A percentile compares a stretch with the other conserved stretches of the same genome.
Evolutionary conservation across 2,329 filamentous ascomycete genomes (phyloP).

Genomic region (Epichloe gansuensis): DNA sequence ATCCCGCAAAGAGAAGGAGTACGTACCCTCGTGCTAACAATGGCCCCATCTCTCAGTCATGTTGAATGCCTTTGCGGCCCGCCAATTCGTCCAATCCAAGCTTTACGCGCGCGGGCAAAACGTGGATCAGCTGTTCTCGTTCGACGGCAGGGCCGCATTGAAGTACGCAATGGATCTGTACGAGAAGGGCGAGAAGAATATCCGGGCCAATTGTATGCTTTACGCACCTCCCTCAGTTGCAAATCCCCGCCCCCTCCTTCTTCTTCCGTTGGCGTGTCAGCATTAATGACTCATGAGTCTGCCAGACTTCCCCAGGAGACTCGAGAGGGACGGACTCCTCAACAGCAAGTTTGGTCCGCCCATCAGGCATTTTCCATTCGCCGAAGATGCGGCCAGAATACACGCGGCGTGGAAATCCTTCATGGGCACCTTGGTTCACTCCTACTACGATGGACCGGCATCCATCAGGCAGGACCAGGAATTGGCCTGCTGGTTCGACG

Average conservation of each 20-base stretch:
- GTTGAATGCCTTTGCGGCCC: constrained; percentile 1
- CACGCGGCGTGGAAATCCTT: constrained; percentile 24
- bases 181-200: not conserved
- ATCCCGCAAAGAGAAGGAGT: not conserved
- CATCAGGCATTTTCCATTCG: constrained; percentile 31
- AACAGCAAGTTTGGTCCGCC: constrained; percentile 21
- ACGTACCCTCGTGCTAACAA: too few relatives aligned
- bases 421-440: constrained; percentile 28
- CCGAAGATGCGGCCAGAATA: constrained; percentile 29
- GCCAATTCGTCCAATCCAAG: not conserved
- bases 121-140: not conserved
- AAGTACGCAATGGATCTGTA: constrained; percentile 1
- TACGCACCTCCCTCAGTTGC: not conserved
- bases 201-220: constrained; percentile 3
- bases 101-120: not conserved
- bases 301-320: constrained; percentile 27
- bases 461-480: constrained; percentile 26
- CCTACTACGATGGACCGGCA: constrained; percentile 27
- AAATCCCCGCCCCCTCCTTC: not conserved
- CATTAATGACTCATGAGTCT: constrained; percentile 19
- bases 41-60: not conserved
- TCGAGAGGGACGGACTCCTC: constrained; percentile 29
- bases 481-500: constrained; percentile 30
- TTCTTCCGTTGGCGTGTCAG: not conserved
- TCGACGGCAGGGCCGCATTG: not conserved